Conservation (phyloP, 768 basidiomycete genomes). For the Dioszegia crocea region DNA sequence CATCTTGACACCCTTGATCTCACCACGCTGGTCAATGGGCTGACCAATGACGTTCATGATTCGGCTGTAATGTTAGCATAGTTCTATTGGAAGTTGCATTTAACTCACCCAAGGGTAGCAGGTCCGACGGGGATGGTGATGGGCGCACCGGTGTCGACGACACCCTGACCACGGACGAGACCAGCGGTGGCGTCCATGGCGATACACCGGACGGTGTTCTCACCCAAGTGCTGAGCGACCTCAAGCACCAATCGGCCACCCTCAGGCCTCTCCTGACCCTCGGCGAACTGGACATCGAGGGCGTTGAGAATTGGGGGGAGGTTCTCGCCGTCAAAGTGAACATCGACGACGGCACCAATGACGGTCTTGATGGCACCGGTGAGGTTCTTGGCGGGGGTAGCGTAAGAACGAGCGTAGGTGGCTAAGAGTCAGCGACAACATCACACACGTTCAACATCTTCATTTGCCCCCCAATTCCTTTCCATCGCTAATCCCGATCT, state of each 20-base stretch:
- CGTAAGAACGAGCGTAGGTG: slow-evolving; percentile 66
- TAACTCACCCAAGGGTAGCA: slow-evolving; percentile 65
- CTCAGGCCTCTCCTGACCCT: slow-evolving; percentile 59
- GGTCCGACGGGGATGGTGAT: slow-evolving; percentile 95
- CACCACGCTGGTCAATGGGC: slow-evolving; percentile 98
- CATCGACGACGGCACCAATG: slow-evolving; percentile 99
- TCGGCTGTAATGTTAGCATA: slow-evolving; percentile 55
- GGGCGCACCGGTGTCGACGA: slow-evolving; percentile 92
- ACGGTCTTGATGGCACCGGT: slow-evolving; percentile 90
- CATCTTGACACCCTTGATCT: slow-evolving; percentile 90
- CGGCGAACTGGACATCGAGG: slow-evolving; percentile 75
- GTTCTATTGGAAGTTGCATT: not conserved
- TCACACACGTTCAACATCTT: too few species aligned
- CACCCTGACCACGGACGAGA: slow-evolving; percentile 97
- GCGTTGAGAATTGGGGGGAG: slow-evolving; percentile 98
- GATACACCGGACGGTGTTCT: slow-evolving; percentile 99
- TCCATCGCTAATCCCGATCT: not conserved
- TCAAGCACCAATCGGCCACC: slow-evolving; percentile 98
- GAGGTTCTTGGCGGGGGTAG: slow-evolving; percentile 73
- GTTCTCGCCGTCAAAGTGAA: slow-evolving; percentile 91
- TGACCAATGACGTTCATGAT: slow-evolving; percentile 99
- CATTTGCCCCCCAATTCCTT: too few species aligned
- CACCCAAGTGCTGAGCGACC: slow-evolving; percentile 96
- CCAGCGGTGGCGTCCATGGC: slow-evolving; percentile 99
- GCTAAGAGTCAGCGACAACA: slow-evolving; percentile 11